Evolutionary conservation across 495 filamentous ascomycete genomes (phyloP).

Genomic region (Ramalina intermedia): DNA sequence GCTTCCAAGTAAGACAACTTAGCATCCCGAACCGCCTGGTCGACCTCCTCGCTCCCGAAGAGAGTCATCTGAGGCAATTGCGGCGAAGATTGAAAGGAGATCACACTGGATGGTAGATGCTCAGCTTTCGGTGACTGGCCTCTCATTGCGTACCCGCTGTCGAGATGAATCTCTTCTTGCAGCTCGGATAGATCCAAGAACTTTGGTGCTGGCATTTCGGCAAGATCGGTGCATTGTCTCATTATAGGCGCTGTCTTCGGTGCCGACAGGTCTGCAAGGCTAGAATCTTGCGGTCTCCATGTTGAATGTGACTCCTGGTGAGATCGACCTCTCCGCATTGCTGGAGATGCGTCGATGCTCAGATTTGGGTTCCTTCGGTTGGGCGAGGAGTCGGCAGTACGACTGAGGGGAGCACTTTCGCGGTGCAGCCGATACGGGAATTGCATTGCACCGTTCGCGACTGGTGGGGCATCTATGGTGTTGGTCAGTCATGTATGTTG

Average conservation of each 20-base stretch:
- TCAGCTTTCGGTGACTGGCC: slow-evolving; percentile 26
- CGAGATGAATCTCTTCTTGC: slow-evolving; percentile 34
- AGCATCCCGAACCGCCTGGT: background rate
- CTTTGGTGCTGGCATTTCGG: slow-evolving; percentile 35
- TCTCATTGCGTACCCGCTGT: slow-evolving; percentile 31
- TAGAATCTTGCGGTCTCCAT: slow-evolving; percentile 16
- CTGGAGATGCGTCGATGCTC: slow-evolving; percentile 23
- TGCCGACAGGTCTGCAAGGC: slow-evolving; percentile 35
- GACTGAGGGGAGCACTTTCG: background rate
- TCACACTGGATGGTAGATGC: slow-evolving; percentile 27
- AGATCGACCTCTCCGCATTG: slow-evolving; percentile 35
- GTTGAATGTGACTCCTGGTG: slow-evolving; percentile 25
- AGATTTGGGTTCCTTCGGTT: slow-evolving; percentile 13
- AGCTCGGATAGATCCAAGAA: slow-evolving; percentile 41
- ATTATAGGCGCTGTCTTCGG: slow-evolving; percentile 26
- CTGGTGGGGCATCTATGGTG: too few species aligned
- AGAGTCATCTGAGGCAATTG: slow-evolving; percentile 33
- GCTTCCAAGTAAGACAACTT: slow-evolving; percentile 3
- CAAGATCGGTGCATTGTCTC: slow-evolving; percentile 25
- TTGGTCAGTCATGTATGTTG: too few species aligned
- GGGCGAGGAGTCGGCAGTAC: slow-evolving; percentile 13
- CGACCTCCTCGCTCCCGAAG: slow-evolving; percentile 12
- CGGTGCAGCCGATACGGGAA: background rate
- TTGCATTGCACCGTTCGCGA: too few species aligned
- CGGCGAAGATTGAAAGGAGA: slow-evolving; percentile 32